A percentile compares a stretch with the other conserved stretches of the same genome.
Evolutionary conservation across 108 stramenopile genomes (phyloP).

Genomic region (Cyclotella sp.): DNA sequence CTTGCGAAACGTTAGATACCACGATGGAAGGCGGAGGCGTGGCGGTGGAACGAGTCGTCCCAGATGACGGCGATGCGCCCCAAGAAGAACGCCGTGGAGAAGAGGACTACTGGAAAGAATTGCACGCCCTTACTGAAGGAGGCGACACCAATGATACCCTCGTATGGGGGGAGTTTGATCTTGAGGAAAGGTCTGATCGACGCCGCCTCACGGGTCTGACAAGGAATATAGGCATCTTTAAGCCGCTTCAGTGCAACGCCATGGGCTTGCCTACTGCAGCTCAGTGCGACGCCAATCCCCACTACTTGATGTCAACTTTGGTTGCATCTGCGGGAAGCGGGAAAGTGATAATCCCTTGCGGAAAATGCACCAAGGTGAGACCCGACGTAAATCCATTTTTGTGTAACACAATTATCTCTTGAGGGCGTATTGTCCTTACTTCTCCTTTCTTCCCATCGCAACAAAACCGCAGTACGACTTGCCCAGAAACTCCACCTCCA

Average conservation of each 20-base stretch:
- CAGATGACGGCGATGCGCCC: neutral
- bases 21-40: neutral
- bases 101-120: neutral
- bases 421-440: neutral
- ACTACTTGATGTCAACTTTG: conserved; percentile 27
- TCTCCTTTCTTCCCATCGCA: neutral
- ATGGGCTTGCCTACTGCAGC: conserved; percentile 11
- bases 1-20: neutral
- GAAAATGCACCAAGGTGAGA: conserved; percentile 35
- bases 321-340: conserved; percentile 12
- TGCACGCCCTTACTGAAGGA: neutral
- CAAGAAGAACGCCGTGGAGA: conserved; percentile 11
- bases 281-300: conserved; percentile 2
- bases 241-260: conserved; percentile 33
- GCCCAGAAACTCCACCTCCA: neutral
- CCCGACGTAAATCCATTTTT: neutral
- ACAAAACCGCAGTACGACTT: conserved; percentile 27
- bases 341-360: conserved; percentile 28
- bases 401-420: neutral
- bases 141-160: neutral
- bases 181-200: neutral
- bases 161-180: neutral
- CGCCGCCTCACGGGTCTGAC: conserved; percentile 12
- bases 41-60: neutral
- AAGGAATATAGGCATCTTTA: conserved; percentile 27